Base-by-base conservation (phyloP, 1,284 basidiomycete species). In the Cutaneotrichosporon dermatis region DNA sequence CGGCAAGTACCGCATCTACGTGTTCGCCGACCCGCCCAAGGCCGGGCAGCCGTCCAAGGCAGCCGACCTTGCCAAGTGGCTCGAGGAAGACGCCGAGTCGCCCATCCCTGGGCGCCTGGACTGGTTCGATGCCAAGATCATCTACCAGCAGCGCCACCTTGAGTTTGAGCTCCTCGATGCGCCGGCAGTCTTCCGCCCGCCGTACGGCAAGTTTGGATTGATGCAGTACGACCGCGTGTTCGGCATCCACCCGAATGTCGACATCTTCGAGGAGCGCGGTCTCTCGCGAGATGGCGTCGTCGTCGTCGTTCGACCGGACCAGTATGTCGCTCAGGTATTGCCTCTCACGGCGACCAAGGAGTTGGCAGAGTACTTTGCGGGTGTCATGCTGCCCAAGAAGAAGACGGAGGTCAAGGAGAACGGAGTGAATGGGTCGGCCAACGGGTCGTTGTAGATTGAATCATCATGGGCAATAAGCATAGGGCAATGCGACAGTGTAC, bases 291-390 rank as follows among this genome's bases (percentile, higher is more conserved):
- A 66, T 8, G 76, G 76, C 7, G 71, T 70, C 6, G 58, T 75
- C 33, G 64, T 76, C 7, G 66, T 77, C 5, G 66, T 76, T n/a
- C 70, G 76, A 5, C 76, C 76, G 0, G 76, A 77, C 60, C 73
- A 75, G 58, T 68, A 69, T 44, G 72, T 75, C 25, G 49, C 64
- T 1, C 58, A 48, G 12, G 59, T 66, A 3, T 34, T 62, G n/a
- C 50, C 51, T n/a, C 52, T 62, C 36, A 50, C 49, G 3, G 57
- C 53, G 0, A 53, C 57, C 34, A 37, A 41, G 12, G 54, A 58
- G 54, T n/a, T 62, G 8, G 54, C n/a, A 5, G 49, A 35, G 33
- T 56, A 44, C 49, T 58, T 62, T 42, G 57, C 44, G 7, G 53
- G 57, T 6, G 57, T 58, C 12, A 52, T 52, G 51, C 51, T 40